Percentiles rank a stretch among this genome's conserved stretches.
phyloP scores from a whole-genome alignment of 768 basidiomycete genomes.

The Lactifluus hygrophoroides region DNA sequence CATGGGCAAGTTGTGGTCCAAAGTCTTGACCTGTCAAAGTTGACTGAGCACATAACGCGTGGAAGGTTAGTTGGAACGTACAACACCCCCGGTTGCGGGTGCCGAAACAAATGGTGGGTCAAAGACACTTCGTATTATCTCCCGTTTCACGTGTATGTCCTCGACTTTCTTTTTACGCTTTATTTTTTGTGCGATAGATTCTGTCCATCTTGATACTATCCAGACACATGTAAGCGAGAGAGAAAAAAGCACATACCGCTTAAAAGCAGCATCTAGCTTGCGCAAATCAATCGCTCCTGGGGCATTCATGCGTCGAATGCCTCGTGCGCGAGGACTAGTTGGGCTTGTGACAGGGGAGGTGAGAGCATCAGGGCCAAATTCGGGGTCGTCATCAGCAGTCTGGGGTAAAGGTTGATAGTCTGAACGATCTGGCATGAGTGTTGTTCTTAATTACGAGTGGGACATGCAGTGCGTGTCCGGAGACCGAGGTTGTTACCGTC shows the following conservation, averaged over 20 bases:
- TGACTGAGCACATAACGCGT: neutral
- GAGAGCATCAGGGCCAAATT: constrained; percentile 24
- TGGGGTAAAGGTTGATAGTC: constrained; percentile 43
- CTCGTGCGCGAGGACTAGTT: constrained; percentile 4
- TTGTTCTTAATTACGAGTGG: neutral
- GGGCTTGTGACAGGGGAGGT: constrained; percentile 24
- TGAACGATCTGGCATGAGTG: constrained; percentile 35
- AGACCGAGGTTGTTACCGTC: neutral
- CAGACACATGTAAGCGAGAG: neutral
- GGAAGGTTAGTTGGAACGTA: constrained; percentile 23
- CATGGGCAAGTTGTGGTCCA: constrained; percentile 75
- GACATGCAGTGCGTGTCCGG: neutral
- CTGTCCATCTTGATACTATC: constrained; percentile 56
- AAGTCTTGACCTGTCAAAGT: constrained; percentile 53
- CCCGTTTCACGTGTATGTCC: constrained; percentile 48
- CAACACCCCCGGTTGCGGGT: constrained; percentile 30
- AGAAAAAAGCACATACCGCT: constrained; percentile 40
- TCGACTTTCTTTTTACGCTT: constrained; percentile 68
- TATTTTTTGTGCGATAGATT: constrained; percentile 78
- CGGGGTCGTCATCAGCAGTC: constrained; percentile 31
- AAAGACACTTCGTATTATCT: constrained; percentile 76
- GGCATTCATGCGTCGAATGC: constrained; percentile 30
- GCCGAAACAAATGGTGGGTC: constrained; percentile 46
- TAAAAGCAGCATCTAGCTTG: constrained; percentile 77
- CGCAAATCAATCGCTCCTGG: constrained; percentile 70